Percentiles rank a stretch among this genome's conserved stretches.
These are phyloP conservation scores for Pterocarpus santalinus DNA, from an alignment of 306 rosid species.

Conservation along the genomic window DNA sequence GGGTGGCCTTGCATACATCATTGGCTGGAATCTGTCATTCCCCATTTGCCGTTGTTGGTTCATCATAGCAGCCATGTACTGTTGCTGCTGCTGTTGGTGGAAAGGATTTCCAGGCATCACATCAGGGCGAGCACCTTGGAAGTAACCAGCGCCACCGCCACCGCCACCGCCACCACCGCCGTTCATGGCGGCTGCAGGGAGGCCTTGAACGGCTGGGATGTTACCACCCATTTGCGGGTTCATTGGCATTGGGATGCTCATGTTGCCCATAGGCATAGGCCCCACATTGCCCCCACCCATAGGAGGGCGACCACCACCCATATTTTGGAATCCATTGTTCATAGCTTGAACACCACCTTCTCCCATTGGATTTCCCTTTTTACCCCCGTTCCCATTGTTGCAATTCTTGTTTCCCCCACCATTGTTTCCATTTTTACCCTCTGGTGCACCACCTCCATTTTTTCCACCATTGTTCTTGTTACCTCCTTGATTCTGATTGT, in stretches of 20 bases:
- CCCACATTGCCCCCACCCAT: conserved; percentile 59
- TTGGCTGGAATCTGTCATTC: conserved; percentile 80
- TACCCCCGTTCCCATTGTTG: conserved; percentile 42
- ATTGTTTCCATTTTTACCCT: conserved; percentile 42
- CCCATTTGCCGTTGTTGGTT: conserved; percentile 71
- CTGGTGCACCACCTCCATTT: conserved; percentile 36
- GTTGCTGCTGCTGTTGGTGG: conserved; percentile 62
- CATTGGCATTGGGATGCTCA: conserved; percentile 58
- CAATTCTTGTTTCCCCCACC: conserved; percentile 51
- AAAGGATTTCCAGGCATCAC: conserved; percentile 64
- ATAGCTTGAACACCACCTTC: conserved; percentile 46
- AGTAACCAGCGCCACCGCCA: conserved; percentile 54
- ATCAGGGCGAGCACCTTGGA: conserved; percentile 65
- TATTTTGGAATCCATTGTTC: conserved; percentile 48
- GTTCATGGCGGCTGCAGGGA: conserved; percentile 65
- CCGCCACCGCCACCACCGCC: conserved; percentile 61
- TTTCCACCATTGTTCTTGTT: conserved; percentile 43
- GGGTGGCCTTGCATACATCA: conserved; percentile 83
- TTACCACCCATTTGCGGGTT: conserved; percentile 62
- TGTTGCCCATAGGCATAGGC: conserved; percentile 48
- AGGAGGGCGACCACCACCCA: conserved; percentile 57
- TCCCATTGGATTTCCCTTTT: conserved; percentile 57
- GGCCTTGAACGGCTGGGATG: conserved; percentile 76
- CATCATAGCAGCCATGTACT: conserved; percentile 68
- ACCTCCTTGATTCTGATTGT: conserved; percentile 45